These are phyloP conservation scores for Trichosporon sp. DNA, from an alignment of 1,284 basidiomycete genomes.

Conservation along the genomic window DNA sequence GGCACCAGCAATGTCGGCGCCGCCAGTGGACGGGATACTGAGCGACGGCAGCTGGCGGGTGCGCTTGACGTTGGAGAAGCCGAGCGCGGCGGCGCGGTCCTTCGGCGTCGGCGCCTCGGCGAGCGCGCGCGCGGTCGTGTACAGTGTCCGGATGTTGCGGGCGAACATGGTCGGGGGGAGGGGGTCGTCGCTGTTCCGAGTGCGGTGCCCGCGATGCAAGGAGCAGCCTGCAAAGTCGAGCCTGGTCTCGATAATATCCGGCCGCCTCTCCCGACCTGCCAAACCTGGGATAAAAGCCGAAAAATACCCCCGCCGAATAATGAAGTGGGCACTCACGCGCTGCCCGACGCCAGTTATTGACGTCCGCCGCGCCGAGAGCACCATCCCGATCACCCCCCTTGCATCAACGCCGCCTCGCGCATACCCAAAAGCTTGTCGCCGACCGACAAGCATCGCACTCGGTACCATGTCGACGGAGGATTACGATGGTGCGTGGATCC, in stretches of 20 bases:
- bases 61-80: slow-evolving; percentile 11
- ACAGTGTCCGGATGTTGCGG: slow-evolving; percentile 11
- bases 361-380: background rate
- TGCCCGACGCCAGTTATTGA: background rate
- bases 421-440: background rate
- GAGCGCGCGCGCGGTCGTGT: slow-evolving; percentile 9
- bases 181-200: background rate
- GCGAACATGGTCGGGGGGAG: slow-evolving; percentile 11
- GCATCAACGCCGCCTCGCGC: background rate
- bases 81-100: background rate
- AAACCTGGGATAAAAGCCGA: background rate
- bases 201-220: background rate
- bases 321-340: slow-evolving; percentile 1
- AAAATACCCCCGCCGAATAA: slow-evolving; percentile 4
- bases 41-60: slow-evolving; percentile 12
- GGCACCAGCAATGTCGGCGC: background rate
- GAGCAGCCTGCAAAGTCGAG: background rate
- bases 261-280: background rate
- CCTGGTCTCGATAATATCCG: background rate
- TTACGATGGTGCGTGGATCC: slow-evolving; percentile 42
- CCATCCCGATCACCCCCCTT: background rate
- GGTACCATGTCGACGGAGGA: slow-evolving; percentile 48
- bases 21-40: background rate
- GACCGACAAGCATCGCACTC: background rate
- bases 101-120: background rate